Conservation (phyloP, 139 green algal species). For the Chlorella sp. region DNA sequence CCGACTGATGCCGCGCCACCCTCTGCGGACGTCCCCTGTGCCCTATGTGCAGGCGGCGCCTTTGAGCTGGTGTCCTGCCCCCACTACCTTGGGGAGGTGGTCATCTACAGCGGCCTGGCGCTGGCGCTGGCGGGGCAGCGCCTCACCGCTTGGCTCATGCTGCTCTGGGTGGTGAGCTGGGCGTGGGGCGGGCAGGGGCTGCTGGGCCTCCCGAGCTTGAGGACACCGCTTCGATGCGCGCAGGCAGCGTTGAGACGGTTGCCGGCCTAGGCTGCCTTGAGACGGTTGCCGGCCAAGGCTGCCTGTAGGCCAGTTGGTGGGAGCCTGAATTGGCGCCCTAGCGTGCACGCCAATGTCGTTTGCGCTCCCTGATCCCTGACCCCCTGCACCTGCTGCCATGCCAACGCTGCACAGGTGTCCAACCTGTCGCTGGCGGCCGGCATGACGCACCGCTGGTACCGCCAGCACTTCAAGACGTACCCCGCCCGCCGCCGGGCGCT, state of each 20-base stretch:
- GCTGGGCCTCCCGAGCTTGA: too few species aligned
- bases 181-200: not conserved
- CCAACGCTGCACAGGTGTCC: constrained; percentile 52
- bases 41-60: constrained; percentile 49
- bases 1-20: too few species aligned
- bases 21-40: not conserved
- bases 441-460: constrained; percentile 74
- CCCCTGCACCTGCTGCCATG: too few species aligned
- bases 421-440: constrained; percentile 75
- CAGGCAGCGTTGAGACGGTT: too few species aligned
- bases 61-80: constrained; percentile 85
- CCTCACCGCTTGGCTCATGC: constrained; percentile 33
- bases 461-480: constrained; percentile 59
- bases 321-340: not conserved
- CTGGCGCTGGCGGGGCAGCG: constrained; percentile 22
- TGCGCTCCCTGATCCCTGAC: not conserved
- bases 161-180: constrained; percentile 54
- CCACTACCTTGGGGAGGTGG: constrained; percentile 85
- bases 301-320: not conserved
- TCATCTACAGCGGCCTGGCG: constrained; percentile 77
- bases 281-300: not conserved
- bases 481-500: constrained; percentile 51
- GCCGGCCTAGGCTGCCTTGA: too few species aligned
- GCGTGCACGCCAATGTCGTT: not conserved
- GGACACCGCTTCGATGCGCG: too few species aligned